Evolutionary conservation across 2,329 filamentous ascomycete genomes (phyloP), one percentile per base, ranked within the genome.

Genomic region (Cladosporium sphaerospermum): DNA sequence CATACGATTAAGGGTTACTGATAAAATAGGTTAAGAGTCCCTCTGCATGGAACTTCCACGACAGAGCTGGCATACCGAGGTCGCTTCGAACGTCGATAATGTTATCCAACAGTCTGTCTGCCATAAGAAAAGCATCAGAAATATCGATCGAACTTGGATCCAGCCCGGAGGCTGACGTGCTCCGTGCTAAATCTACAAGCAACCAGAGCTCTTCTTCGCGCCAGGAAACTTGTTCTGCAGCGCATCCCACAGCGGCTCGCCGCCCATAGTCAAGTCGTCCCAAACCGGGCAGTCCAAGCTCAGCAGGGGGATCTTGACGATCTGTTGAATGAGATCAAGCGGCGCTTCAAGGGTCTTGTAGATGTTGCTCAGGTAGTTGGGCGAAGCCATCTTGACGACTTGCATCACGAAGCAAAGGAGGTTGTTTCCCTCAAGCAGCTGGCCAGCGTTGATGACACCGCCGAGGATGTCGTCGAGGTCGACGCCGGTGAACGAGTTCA

Each of bases 341-440:
- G 57, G 57, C 45, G 36, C 48, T 0, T 42, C 54, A 19, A 61
- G 46, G 19, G 57, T 59, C 8, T 28, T 40, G 18, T 69, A 57
- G 3, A 69, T 52, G 6, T 62, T 56, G 28, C 61, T 62, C 5
- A 70, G 64, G 32, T 63, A 64, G 50, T 68, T 66, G 2, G 69
- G 69, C 3, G 64, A 52, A 41, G 67, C 67, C 2, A 67, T 64
- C 56, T 68, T 68, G 55, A 69, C 58, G 10, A 70, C 43, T 33
- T 64, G 45, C 18, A 68, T 57, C 4, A 61, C 61, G 55, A 71
- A 69, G 56, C 70, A 72, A 2, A 67, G 56, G 2, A 71, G 62
- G 48, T 69, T 69, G 62, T 71, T 69, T n/a, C 63, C 66, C 45
- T 65, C 45, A n/a, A 57, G 44, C 9, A 65, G 57, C 18, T 56